Conservation (phyloP, 805 yeast genomes). For the Lipomyces japonicus region DNA sequence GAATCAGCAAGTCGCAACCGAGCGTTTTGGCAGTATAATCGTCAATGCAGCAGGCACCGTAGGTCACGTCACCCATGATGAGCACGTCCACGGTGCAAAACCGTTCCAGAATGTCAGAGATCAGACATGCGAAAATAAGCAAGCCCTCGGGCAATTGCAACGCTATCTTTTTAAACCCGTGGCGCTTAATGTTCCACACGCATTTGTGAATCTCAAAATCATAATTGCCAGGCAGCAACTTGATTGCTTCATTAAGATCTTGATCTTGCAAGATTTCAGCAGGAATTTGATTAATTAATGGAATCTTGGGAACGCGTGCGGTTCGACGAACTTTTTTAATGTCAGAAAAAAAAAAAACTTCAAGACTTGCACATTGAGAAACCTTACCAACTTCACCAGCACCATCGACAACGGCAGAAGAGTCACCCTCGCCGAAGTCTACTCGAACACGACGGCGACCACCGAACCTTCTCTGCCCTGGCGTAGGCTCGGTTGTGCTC, state of each 20-base stretch:
- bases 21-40: slow-evolving; percentile 90
- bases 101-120: slow-evolving; percentile 90
- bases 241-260: slow-evolving; percentile 80
- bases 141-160: slow-evolving; percentile 97
- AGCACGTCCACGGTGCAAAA: slow-evolving; percentile 78
- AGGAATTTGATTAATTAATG: slow-evolving; percentile 77
- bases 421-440: not conserved
- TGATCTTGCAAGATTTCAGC: slow-evolving; percentile 73
- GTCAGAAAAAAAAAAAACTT: not conserved
- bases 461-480: slow-evolving; percentile 2
- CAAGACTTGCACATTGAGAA: too few species aligned
- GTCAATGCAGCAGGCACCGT: slow-evolving; percentile 98
- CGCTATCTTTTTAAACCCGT: slow-evolving; percentile 76
- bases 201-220: slow-evolving; percentile 96
- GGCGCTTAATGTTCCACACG: slow-evolving; percentile 82
- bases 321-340: not conserved
- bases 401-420: not conserved
- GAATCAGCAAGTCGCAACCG: slow-evolving; percentile 91
- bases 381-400: not conserved
- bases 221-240: slow-evolving; percentile 80
- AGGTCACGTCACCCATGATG: slow-evolving; percentile 98
- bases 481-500: not conserved
- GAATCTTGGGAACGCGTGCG: slow-evolving; percentile 7
- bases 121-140: slow-evolving; percentile 76
- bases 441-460: too few species aligned